phyloP scores from a whole-genome alignment of 2,329 filamentous ascomycete species.

The Penicillium sp. region DNA sequence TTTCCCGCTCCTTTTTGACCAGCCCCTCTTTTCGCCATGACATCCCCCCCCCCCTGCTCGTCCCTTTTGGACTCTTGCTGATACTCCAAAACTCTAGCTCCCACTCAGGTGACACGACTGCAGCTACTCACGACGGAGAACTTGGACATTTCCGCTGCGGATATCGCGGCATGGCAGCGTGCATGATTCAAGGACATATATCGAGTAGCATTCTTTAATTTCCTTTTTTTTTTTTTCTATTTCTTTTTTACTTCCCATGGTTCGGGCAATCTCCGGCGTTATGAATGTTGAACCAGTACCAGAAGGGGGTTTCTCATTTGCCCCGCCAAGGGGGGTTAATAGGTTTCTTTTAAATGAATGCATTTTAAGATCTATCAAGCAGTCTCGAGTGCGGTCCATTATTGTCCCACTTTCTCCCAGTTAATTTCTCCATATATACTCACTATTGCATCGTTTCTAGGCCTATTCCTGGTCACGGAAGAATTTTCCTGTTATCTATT shows the following conservation, averaged over 20 bases:
- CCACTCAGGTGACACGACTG: conserved; percentile 22
- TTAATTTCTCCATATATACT: neutral
- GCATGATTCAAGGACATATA: conserved; percentile 7
- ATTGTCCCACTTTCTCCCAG: neutral
- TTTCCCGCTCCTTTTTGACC: neutral
- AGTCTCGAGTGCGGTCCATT: neutral
- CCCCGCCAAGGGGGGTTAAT: neutral
- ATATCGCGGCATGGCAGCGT: conserved; percentile 31
- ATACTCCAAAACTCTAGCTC: conserved; percentile 19
- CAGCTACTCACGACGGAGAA: conserved; percentile 28
- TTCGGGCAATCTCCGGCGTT: neutral
- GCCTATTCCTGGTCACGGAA: neutral
- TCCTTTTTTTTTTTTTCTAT: neutral
- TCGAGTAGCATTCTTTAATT: neutral
- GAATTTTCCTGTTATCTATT: neutral
- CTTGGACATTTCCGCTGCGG: conserved; percentile 28
- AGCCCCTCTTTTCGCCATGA: neutral
- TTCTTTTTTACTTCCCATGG: neutral
- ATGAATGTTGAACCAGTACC: neutral
- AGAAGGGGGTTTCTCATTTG: neutral
- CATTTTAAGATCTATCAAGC: neutral
- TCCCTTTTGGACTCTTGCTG: conserved; percentile 12
- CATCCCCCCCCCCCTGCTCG: neutral
- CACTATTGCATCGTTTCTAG: neutral
- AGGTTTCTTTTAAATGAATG: neutral